These are phyloP conservation scores for Solanum tarapatanum DNA, from an alignment of 257 asterid genomes.

Conservation along the genomic window DNA sequence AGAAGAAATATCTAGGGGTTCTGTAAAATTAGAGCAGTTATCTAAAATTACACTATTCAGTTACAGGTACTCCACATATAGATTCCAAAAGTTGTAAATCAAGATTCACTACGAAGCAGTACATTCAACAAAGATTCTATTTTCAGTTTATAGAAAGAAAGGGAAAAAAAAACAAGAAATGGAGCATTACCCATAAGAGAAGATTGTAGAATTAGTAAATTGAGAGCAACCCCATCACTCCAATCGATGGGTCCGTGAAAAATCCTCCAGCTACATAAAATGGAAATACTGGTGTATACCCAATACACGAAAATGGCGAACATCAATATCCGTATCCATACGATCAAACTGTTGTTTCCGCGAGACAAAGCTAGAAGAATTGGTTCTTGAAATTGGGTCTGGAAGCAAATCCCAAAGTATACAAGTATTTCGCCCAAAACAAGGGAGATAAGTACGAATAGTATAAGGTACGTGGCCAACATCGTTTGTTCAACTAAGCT, in stretches of 20 bases:
- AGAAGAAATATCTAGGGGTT: neutral
- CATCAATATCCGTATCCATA: neutral
- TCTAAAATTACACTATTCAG: neutral
- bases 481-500: neutral
- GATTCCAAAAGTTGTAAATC: neutral
- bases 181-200: conserved; percentile 20
- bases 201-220: conserved; percentile 14
- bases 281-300: neutral
- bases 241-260: conserved; percentile 5
- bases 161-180: neutral
- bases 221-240: conserved; percentile 12
- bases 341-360: neutral
- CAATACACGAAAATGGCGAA: neutral
- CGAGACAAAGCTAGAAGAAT: no score
- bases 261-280: neutral
- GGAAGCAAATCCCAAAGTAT: no score
- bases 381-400: no score
- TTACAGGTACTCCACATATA: neutral
- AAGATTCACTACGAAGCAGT: neutral
- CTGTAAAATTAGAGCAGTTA: neutral
- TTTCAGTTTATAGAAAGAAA: neutral
- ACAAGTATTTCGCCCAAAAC: no score
- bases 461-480: neutral
- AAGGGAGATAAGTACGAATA: no score
- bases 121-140: neutral